A percentile compares a stretch with the other conserved stretches of the same genome.
Conservation (phyloP, 2,329 filamentous ascomycete genomes). For the Colletotrichum somersetense region DNA sequence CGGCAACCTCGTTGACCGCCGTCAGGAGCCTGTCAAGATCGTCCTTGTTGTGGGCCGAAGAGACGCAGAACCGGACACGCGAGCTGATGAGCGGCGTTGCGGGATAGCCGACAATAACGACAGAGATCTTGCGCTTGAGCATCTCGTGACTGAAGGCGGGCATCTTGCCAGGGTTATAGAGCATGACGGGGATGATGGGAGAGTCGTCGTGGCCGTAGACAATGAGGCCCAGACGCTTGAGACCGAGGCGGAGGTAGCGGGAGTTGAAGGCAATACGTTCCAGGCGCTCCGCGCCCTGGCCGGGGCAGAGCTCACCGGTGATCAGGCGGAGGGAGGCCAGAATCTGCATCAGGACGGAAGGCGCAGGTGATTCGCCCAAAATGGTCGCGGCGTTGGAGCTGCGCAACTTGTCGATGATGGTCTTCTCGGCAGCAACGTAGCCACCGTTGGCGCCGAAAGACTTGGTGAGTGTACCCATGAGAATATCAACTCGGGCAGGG, state of each 20-base stretch:
- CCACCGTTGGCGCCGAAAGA: slow-evolving; percentile 98
- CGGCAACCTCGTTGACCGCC: slow-evolving; percentile 93
- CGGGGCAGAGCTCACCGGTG: slow-evolving; percentile 85
- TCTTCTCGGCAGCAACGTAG: slow-evolving; percentile 90
- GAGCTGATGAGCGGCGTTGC: slow-evolving; percentile 96
- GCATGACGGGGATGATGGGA: slow-evolving; percentile 91
- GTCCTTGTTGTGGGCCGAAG: slow-evolving; percentile 97
- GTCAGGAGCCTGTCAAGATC: slow-evolving; percentile 90
- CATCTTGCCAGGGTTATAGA: slow-evolving; percentile 99
- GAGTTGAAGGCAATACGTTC: slow-evolving; percentile 99
- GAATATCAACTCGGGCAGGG: slow-evolving; percentile 87
- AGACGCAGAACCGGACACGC: slow-evolving; percentile 94
- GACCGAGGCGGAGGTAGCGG: slow-evolving; percentile 93
- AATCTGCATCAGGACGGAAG: slow-evolving; percentile 92
- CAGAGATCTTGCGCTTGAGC: slow-evolving; percentile 96
- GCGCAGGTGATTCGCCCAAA: slow-evolving; percentile 88
- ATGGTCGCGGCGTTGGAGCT: slow-evolving; percentile 87
- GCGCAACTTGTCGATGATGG: slow-evolving; percentile 92
- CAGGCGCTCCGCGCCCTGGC: slow-evolving; percentile 94
- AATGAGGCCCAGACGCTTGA: slow-evolving; percentile 97
- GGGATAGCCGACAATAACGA: slow-evolving; percentile 97
- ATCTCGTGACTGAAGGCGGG: slow-evolving; percentile 98
- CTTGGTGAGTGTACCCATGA: slow-evolving; percentile 99
- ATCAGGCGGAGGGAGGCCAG: slow-evolving; percentile 89
- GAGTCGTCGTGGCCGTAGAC: slow-evolving; percentile 98